Base-by-base conservation (phyloP, 768 basidiomycete species). In the Podaxis sp. region DNA sequence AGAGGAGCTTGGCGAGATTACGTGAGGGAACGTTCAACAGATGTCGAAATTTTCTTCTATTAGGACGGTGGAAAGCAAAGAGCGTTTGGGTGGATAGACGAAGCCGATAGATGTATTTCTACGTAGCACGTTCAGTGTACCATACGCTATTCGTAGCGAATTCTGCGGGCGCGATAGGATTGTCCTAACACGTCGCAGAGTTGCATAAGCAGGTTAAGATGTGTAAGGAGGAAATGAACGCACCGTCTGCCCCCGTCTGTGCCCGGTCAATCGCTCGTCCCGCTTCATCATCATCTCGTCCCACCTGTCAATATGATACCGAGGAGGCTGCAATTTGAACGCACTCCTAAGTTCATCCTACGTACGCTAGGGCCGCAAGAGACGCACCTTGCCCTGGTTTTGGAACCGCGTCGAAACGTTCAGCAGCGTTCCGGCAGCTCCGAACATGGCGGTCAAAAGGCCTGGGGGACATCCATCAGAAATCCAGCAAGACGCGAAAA, bases 251-350 rank as follows among this genome's bases (percentile, higher is more conserved):
- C 94, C 94, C 66, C 96, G 85, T 69, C 77, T 69, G 71, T 91
- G 90, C 12, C 96, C 96, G 2, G 95, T 97, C 71, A 99, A 74
- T 66, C 91, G 82, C 71, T 84, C 81, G 78, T 99, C 96, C 60
- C 96, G 82, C 70, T 88, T 85, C 89, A 98, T 94, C 94, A 99
- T 93, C 90, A 92, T 93, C 58, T 91, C 84, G 65, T 99, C 96
- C 95, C 94, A 99, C 22, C 83, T 75, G 71, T 98, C 96, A 37
- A 96, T 71, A 57, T 87, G 83, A 70, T 95, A 96, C 54, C 96
- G 85, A 36, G 91, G 84, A 58, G 90, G 88, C 95, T 96, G 44
- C 48, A 53, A 17, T 17, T 62, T 2, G 26, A 60, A 22, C 30
- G 38, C 20, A 20, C 44, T 30, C 33, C 11, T 58, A 28, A 36